Evolutionary conservation across 768 basidiomycete species (phyloP).

Genomic region (Suillus subluteus): DNA sequence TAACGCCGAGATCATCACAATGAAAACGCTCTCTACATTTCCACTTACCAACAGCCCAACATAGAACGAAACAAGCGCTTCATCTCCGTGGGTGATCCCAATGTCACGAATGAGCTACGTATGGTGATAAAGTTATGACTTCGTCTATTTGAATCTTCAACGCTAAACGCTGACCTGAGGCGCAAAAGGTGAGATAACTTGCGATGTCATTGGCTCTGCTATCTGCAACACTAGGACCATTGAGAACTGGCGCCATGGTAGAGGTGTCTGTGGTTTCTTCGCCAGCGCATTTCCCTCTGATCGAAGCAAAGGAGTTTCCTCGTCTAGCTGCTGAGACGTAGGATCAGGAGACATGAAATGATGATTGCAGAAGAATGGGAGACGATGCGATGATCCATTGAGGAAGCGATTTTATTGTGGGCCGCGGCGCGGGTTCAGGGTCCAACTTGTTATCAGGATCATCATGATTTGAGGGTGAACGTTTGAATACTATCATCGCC

Average conservation of each 20-base stretch:
- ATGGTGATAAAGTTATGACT: not conserved
- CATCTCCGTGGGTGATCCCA: slow-evolving; percentile 46
- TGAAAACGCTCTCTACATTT: not conserved
- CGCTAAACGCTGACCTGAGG: slow-evolving; percentile 48
- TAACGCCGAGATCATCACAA: not conserved
- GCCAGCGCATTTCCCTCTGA: slow-evolving; percentile 19
- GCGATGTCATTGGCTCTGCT: slow-evolving; percentile 72
- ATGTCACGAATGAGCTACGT: slow-evolving; percentile 35
- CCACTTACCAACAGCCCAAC: slow-evolving; percentile 49
- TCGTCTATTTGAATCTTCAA: not conserved
- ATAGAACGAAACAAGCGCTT: slow-evolving; percentile 49
- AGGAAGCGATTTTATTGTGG: not conserved
- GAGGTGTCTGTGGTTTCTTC: slow-evolving; percentile 47
- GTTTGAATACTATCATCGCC: not conserved
- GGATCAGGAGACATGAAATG: slow-evolving; percentile 3
- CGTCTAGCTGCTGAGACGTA: slow-evolving; percentile 40
- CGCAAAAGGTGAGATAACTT: slow-evolving; percentile 76
- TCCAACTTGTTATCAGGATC: not conserved
- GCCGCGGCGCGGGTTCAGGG: not conserved
- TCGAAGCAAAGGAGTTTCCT: slow-evolving; percentile 62
- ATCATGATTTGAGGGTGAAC: not conserved
- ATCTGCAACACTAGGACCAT: slow-evolving; percentile 73
- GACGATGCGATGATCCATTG: no score
- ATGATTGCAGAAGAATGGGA: no score
- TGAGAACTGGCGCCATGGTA: slow-evolving; percentile 71